phyloP scores from a whole-genome alignment of 2,329 filamentous ascomycete genomes.

The Cladosporium sp. region DNA sequence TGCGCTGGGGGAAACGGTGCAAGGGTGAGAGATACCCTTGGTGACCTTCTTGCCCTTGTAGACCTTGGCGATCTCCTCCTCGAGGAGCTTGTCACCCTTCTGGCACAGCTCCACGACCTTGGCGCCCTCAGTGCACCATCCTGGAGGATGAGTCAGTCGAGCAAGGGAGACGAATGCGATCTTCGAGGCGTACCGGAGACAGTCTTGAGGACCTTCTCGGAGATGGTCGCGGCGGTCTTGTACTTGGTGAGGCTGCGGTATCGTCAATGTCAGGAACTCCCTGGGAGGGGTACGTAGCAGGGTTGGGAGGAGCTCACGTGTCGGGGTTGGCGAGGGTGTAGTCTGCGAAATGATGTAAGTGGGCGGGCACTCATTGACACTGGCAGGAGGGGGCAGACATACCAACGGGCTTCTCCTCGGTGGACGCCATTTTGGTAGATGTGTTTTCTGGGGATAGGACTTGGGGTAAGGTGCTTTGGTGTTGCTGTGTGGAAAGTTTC shows the following conservation, averaged over 20 bases:
- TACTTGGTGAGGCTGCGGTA: constrained; percentile 99
- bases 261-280: constrained; percentile 66
- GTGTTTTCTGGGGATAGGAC: not conserved
- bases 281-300: not conserved
- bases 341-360: constrained; percentile 21
- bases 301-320: constrained; percentile 24
- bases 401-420: constrained; percentile 11
- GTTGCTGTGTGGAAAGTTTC: too few species aligned
- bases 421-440: constrained; percentile 7
- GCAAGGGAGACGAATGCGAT: not conserved
- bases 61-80: constrained; percentile 89
- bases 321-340: constrained; percentile 34
- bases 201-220: constrained; percentile 87
- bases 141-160: constrained; percentile 29
- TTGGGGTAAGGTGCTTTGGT: not conserved
- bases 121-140: constrained; percentile 70
- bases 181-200: constrained; percentile 52
- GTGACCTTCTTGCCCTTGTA: constrained; percentile 96
- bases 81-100: constrained; percentile 89
- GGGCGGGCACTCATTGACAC: not conserved
- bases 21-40: constrained; percentile 93
- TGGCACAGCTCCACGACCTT: constrained; percentile 94
- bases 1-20: constrained; percentile 86
- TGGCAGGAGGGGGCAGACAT: not conserved
- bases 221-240: constrained; percentile 92